These are phyloP conservation scores for Arthroderma sp. DNA, from an alignment of 2,329 filamentous ascomycete species.

Conservation along the genomic window DNA sequence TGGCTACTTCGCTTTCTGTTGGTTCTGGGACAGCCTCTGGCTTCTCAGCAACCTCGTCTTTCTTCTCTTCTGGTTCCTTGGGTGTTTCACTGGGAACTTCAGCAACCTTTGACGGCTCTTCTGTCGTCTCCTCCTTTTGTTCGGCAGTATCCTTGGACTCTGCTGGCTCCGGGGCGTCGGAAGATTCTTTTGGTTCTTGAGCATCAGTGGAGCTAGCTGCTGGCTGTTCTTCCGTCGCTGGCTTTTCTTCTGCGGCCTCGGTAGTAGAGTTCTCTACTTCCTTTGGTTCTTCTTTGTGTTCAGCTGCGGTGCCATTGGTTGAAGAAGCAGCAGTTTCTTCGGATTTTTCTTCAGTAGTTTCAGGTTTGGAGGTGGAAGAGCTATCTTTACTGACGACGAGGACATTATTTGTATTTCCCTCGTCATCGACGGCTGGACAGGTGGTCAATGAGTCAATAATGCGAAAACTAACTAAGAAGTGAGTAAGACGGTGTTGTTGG, in stretches of 20 bases:
- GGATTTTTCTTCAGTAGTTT: conserved; percentile 7
- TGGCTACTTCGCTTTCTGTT: background rate
- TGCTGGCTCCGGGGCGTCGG: too few species aligned
- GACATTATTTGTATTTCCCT: conserved; percentile 15
- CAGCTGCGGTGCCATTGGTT: conserved; percentile 3
- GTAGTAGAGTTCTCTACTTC: conserved; percentile 6
- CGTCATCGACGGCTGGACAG: conserved; percentile 13
- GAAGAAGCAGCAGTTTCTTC: conserved; percentile 6
- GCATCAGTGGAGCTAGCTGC: too few species aligned
- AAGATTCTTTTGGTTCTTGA: too few species aligned
- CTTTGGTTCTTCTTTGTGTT: conserved; percentile 5
- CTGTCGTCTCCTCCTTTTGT: background rate
- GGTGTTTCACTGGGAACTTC: too few species aligned
- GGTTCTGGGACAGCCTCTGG: background rate
- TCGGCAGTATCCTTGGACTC: too few species aligned
- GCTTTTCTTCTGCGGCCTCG: conserved; percentile 1
- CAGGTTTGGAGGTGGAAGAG: background rate
- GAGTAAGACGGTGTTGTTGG: background rate
- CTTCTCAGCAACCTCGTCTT: background rate
- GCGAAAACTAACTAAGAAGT: background rate
- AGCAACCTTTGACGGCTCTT: background rate
- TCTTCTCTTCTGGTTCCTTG: background rate
- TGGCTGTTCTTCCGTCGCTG: background rate
- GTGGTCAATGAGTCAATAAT: background rate
- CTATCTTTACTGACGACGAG: conserved; percentile 4